A percentile compares a stretch with the other conserved stretches of the same genome.
Evolutionary conservation across 176 grass and related monocot species (phyloP).

Genomic region (Hyparrhenia diplandra): DNA sequence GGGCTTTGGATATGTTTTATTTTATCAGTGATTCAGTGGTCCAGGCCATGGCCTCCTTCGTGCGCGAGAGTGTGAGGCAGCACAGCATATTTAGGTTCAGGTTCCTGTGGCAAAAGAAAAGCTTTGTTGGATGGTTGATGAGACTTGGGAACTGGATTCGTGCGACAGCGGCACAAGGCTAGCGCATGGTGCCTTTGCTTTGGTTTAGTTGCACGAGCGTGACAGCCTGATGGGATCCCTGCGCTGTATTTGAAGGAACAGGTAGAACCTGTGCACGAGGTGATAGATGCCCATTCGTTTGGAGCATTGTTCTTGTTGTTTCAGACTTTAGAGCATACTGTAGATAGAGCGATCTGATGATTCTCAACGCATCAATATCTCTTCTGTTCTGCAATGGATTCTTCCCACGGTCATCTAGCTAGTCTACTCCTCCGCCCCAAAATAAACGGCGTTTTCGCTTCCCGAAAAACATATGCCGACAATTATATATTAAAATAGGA

Average conservation of each 20-base stretch:
- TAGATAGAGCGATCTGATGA: neutral
- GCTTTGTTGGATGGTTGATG: constrained; percentile 15
- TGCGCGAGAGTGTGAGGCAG: neutral
- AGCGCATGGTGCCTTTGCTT: neutral
- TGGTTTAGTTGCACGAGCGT: neutral
- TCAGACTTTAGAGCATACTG: neutral
- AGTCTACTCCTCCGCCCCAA: too few relatives aligned
- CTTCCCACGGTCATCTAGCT: neutral
- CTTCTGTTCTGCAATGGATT: neutral
- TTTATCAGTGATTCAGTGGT: neutral
- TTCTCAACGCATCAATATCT: neutral
- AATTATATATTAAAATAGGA: too few relatives aligned
- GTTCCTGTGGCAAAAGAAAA: too few relatives aligned
- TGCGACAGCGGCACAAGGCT: neutral
- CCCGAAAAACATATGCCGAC: too few relatives aligned
- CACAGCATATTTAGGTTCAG: constrained; percentile 37
- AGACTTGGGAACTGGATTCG: constrained; percentile 32
- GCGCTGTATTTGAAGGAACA: constrained; percentile 14
- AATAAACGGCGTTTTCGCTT: too few relatives aligned
- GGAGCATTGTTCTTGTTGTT: neutral
- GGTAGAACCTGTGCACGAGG: neutral
- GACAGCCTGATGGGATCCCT: neutral
- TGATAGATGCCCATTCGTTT: neutral
- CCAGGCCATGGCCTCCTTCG: neutral
- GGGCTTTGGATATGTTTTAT: neutral